Percentiles rank a stretch among this genome's conserved stretches.
Evolutionary conservation across 345 rosid species (phyloP).

Genomic region (Salix dunnii): DNA sequence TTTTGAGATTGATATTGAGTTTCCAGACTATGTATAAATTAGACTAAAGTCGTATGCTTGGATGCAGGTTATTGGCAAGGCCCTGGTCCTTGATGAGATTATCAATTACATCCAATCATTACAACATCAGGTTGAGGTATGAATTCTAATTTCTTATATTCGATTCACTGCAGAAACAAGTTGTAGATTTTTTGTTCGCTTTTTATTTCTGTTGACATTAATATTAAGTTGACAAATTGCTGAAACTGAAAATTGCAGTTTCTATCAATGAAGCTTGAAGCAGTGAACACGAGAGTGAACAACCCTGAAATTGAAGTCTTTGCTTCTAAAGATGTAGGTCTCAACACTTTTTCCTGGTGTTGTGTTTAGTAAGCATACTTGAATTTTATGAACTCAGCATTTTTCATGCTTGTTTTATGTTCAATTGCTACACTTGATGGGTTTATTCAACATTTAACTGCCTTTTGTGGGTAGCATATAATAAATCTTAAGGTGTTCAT

Average conservation of each 20-base stretch:
- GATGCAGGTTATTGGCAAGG: slow-evolving; percentile 83
- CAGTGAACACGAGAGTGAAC: slow-evolving; percentile 67
- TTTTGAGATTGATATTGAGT: neutral
- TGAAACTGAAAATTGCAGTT: slow-evolving; percentile 52
- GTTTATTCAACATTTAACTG: neutral
- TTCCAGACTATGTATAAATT: neutral
- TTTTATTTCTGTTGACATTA: neutral
- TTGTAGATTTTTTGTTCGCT: neutral
- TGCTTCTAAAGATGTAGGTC: slow-evolving; percentile 58
- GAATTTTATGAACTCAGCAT: neutral
- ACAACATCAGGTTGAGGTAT: slow-evolving; percentile 88
- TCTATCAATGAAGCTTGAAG: slow-evolving; percentile 90
- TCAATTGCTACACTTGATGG: neutral
- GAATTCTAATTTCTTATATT: neutral
- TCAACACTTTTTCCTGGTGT: neutral
- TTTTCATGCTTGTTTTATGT: neutral
- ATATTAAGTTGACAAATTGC: slow-evolving; percentile 9
- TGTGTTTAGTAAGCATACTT: neutral
- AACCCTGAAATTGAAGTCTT: slow-evolving; percentile 59
- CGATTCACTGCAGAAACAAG: neutral
- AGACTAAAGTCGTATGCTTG: slow-evolving; percentile 7
- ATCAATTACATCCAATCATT: slow-evolving; percentile 87
- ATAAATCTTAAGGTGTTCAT: neutral
- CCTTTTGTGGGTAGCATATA: neutral
- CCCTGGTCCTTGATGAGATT: slow-evolving; percentile 85